Base-by-base conservation (phyloP, 306 rosid genomes). In the Hippophae gyantsensis region DNA sequence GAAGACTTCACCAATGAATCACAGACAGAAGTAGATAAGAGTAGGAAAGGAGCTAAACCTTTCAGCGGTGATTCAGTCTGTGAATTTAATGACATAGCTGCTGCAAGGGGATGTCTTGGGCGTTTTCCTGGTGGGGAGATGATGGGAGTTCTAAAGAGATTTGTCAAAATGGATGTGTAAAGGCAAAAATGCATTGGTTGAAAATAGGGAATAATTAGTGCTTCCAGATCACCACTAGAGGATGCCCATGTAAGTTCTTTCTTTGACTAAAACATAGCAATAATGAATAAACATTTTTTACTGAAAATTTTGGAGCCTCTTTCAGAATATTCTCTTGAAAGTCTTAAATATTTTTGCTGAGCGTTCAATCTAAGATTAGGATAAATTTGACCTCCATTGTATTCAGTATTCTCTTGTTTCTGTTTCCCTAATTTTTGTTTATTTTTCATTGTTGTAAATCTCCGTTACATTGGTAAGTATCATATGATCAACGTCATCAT, bases 111-210 rank as follows among this genome's bases (percentile, higher is more conserved):
- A 9, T 87, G 95, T 56, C 84, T 88, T 40, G 96, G 99, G 47
- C 95, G 99, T 54, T 83, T 92, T 52, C 95, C 95, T 1, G 96
- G 99, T 2, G 89, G 86, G 53, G 95, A 92, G 69, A 92, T 92
- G 99, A 88, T 92, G 99, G 95, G 95, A 54, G 63, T 92, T 48
- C 80, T 92, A 72, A 85, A 76, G 76, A 83, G 74, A 55, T 81
- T 85, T 59, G 66, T 85, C 26, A 47, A 77, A 55, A 40, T 83
- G 51, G 69, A 81, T 69, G 69, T 57, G 9, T 68, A 47, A 72
- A 32, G 38, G 38, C 38, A 32, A 4, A 32, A 52, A 76, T 61
- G 67, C 68, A 47, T 49, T 26, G 60, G 56, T 46, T 6, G 23
- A 41, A 75, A 61, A 52, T 55, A 52, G 13, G 14, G 54, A 59